phyloP scores from a whole-genome alignment of 2,329 filamentous ascomycete species.

The Boeremia exigua region DNA sequence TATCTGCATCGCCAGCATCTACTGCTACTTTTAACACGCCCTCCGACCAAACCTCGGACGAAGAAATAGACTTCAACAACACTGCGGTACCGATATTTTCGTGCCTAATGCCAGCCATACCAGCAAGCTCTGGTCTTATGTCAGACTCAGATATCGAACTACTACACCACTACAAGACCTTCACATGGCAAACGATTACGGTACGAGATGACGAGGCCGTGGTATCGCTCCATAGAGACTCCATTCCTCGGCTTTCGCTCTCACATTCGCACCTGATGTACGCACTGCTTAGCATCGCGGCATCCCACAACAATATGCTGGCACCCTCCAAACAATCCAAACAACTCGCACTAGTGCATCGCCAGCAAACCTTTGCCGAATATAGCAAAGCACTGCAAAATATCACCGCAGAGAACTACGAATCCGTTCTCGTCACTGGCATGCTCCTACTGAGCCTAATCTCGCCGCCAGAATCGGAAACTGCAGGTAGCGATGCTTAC shows the following conservation, averaged over 20 bases:
- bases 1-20: slow-evolving; percentile 7
- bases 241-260: slow-evolving; percentile 30
- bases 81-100: slow-evolving; percentile 2
- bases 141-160: slow-evolving; percentile 27
- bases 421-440: slow-evolving; percentile 36
- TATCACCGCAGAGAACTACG: slow-evolving; percentile 43
- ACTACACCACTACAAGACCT: slow-evolving; percentile 35
- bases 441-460: slow-evolving; percentile 34
- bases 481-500: slow-evolving; percentile 15
- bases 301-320: slow-evolving; percentile 27
- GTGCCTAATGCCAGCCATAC: slow-evolving; percentile 27
- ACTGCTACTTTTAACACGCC: not conserved
- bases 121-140: slow-evolving; percentile 31
- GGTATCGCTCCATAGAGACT: slow-evolving; percentile 29
- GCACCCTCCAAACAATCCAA: slow-evolving; percentile 20
- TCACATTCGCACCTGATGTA: slow-evolving; percentile 34
- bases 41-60: not conserved
- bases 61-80: slow-evolving; percentile 23
- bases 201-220: slow-evolving; percentile 25
- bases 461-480: slow-evolving; percentile 17
- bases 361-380: slow-evolving; percentile 33
- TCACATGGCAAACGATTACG: slow-evolving; percentile 33
- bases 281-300: slow-evolving; percentile 37
- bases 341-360: slow-evolving; percentile 29
- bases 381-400: slow-evolving; percentile 37